Evolutionary conservation across 1,139 yeast genomes (phyloP).

Genomic region (Pichia sp.): DNA sequence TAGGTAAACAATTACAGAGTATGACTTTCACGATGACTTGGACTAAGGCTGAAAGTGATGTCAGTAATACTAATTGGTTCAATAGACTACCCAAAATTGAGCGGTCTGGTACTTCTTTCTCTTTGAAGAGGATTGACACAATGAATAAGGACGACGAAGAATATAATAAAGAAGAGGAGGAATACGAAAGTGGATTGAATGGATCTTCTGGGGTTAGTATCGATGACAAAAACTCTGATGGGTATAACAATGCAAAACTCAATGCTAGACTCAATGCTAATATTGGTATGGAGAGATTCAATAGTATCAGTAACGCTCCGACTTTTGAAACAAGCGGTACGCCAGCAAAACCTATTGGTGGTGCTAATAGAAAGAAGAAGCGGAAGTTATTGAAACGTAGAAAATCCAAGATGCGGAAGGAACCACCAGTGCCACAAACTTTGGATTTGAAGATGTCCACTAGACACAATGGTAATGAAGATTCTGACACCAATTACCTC

Average conservation of each 20-base stretch:
- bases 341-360: constrained; percentile 76
- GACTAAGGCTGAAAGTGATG: constrained; percentile 44
- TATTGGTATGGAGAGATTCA: constrained; percentile 14
- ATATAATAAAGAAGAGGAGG: background rate
- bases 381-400: constrained; percentile 30
- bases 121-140: constrained; percentile 76
- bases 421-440: constrained; percentile 22
- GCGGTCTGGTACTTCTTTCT: constrained; percentile 63
- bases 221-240: constrained; percentile 6
- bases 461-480: constrained; percentile 6
- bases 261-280: constrained; percentile 13
- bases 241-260: constrained; percentile 10
- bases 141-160: constrained; percentile 29
- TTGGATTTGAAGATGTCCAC: constrained; percentile 15
- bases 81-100: constrained; percentile 73
- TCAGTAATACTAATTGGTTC: constrained; percentile 64
- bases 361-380: constrained; percentile 47
- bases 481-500: too few relatives aligned
- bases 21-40: constrained; percentile 92
- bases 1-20: constrained; percentile 84
- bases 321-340: constrained; percentile 49
- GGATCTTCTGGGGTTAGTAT: constrained; percentile 2
- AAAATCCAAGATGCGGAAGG: constrained; percentile 22
- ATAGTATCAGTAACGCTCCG: constrained; percentile 23
- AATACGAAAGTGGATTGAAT: constrained; percentile 2